These are phyloP conservation scores for Licmophora abbreviata DNA, from an alignment of 108 stramenopile species.

Conservation along the genomic window DNA sequence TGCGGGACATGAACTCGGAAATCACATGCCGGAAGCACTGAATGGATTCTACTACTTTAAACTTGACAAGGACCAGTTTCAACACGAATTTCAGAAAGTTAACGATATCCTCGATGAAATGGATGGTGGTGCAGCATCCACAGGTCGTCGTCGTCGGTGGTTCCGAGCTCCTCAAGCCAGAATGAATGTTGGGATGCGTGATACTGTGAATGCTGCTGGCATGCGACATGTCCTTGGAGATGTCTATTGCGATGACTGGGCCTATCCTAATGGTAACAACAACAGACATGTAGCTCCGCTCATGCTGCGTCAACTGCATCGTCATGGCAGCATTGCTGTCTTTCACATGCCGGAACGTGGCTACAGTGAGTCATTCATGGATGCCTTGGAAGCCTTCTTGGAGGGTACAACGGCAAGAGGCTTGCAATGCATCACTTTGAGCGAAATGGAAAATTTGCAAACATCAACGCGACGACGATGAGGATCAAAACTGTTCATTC, in stretches of 20 bases:
- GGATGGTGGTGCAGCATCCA: background rate
- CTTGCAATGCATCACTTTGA: conserved; percentile 1
- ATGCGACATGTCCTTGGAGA: conserved; percentile 8
- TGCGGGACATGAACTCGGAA: conserved; percentile 8
- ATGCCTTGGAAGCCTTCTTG: conserved; percentile 4
- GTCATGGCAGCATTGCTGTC: conserved; percentile 5
- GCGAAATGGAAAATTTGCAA: too few relatives aligned
- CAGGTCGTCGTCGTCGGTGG: background rate
- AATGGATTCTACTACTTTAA: background rate
- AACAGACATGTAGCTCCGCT: background rate
- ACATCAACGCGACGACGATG: too few relatives aligned
- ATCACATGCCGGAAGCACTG: background rate
- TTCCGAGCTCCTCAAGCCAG: conserved; percentile 8
- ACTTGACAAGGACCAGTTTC: background rate
- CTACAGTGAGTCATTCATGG: conserved; percentile 1
- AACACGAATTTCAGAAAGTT: background rate
- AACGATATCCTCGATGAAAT: background rate
- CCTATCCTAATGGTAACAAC: background rate
- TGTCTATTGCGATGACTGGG: conserved; percentile 8
- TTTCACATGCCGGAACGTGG: conserved; percentile 11
- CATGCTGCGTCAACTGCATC: conserved; percentile 5
- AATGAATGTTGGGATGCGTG: background rate
- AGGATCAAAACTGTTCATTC: too few relatives aligned
- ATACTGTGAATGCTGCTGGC: background rate
- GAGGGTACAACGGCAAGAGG: background rate